Conservation (phyloP, 192 early-diverging fungal genomes). For the Phycomyces nitens region DNA sequence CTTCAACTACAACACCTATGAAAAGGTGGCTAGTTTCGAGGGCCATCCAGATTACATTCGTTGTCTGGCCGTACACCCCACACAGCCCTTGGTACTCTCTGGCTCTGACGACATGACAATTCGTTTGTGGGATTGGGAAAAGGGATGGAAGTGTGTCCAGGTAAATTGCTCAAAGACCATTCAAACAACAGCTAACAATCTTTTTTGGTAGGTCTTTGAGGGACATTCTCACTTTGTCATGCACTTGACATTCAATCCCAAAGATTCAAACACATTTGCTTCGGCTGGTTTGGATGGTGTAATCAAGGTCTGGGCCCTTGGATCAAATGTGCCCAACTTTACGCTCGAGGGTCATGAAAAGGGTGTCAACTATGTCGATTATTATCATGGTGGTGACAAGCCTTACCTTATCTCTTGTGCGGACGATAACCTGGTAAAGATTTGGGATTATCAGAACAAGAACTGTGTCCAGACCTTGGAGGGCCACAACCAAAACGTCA, state of each 20-base stretch:
- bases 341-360: conserved; percentile 97
- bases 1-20: conserved; percentile 99
- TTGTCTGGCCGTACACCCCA: conserved; percentile 92
- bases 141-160: conserved; percentile 94
- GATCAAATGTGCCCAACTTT: conserved; percentile 89
- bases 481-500: conserved; percentile 94
- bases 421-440: conserved; percentile 90
- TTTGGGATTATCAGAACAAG: conserved; percentile 99
- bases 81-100: conserved; percentile 90
- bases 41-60: conserved; percentile 98
- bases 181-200: no score
- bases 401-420: conserved; percentile 95
- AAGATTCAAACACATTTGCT: conserved; percentile 98
- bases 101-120: conserved; percentile 97
- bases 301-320: conserved; percentile 96
- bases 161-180: background rate
- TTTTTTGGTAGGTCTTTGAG: conserved; percentile 75
- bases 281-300: conserved; percentile 94
- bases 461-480: conserved; percentile 98
- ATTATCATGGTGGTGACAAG: conserved; percentile 97
- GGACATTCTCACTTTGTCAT: conserved; percentile 98
- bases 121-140: conserved; percentile 99
- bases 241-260: conserved; percentile 97
- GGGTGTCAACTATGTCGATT: conserved; percentile 97
- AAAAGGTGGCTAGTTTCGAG: conserved; percentile 93